phyloP scores from a whole-genome alignment of 257 asterid genomes.

The Paraleonurus japonicus region DNA sequence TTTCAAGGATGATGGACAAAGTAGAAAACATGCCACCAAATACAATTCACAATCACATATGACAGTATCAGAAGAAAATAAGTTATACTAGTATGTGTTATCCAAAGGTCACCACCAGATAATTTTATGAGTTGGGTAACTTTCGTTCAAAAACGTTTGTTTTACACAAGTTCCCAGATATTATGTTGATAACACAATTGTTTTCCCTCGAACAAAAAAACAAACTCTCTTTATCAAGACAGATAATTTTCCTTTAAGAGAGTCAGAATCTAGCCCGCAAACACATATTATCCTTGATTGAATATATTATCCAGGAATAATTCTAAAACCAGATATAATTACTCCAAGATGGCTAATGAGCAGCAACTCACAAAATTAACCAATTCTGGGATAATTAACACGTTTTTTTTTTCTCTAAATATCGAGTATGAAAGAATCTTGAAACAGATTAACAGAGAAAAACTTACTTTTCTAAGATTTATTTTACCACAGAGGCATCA shows the following conservation, averaged over 20 bases:
- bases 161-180: not conserved
- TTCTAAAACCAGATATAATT: not conserved
- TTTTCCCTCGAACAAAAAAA: not conserved
- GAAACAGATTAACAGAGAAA: not conserved
- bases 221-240: not conserved
- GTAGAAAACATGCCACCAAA: not conserved
- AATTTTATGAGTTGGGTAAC: not conserved
- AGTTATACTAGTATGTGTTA: not conserved
- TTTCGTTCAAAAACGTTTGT: not conserved
- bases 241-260: not conserved
- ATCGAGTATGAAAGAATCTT: not conserved
- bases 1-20: slow-evolving; percentile 19
- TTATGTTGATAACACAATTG: slow-evolving; percentile 1
- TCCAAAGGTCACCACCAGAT: slow-evolving; percentile 15
- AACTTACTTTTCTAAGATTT: not conserved
- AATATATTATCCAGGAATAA: not conserved
- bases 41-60: not conserved
- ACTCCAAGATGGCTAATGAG: not conserved
- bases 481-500: not conserved
- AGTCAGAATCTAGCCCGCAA: not conserved
- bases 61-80: not conserved
- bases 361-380: slow-evolving; percentile 8
- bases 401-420: not conserved
- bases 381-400: not conserved
- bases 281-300: not conserved